Evolutionary conservation across 139 green algal genomes (phyloP).

Genomic region (Chlorella ohadii): DNA sequence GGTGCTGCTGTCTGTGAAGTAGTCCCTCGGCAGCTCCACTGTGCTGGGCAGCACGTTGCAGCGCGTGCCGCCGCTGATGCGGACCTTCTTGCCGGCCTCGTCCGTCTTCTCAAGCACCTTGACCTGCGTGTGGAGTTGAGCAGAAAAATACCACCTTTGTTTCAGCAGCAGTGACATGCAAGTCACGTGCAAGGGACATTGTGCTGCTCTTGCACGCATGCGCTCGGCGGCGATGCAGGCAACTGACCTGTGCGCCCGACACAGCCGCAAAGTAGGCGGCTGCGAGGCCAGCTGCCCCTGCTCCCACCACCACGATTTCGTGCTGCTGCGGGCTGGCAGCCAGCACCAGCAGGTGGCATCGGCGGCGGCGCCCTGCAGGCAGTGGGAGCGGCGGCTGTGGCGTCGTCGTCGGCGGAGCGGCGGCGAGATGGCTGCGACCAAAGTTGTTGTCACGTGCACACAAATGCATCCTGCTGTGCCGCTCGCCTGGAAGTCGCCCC

Average conservation of each 20-base stretch:
- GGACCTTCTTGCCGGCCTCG: conserved; percentile 84
- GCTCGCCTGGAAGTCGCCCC: no score
- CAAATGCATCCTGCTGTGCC: no score
- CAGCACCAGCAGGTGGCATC: neutral
- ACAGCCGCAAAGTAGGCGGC: conserved; percentile 73
- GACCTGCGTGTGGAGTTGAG: conserved; percentile 52
- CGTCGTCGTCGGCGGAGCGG: no score
- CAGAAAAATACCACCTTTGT: no score
- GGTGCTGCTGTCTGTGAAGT: conserved; percentile 67
- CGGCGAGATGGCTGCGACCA: no score
- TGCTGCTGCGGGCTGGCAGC: neutral
- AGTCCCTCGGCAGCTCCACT: conserved; percentile 73
- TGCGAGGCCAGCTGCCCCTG: conserved; percentile 68
- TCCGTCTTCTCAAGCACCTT: conserved; percentile 82
- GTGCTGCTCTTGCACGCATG: no score
- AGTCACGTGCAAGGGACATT: no score
- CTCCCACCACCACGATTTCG: conserved; percentile 59
- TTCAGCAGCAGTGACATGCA: no score
- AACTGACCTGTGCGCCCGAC: conserved; percentile 48
- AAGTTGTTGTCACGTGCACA: no score
- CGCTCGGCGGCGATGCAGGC: no score
- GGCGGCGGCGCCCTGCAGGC: no score
- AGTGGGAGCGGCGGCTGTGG: no score
- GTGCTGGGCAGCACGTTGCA: conserved; percentile 87
- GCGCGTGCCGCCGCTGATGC: conserved; percentile 70